Evolutionary conservation across 179 eudicot genomes (phyloP).

Genomic region (Actinidia arguta): DNA sequence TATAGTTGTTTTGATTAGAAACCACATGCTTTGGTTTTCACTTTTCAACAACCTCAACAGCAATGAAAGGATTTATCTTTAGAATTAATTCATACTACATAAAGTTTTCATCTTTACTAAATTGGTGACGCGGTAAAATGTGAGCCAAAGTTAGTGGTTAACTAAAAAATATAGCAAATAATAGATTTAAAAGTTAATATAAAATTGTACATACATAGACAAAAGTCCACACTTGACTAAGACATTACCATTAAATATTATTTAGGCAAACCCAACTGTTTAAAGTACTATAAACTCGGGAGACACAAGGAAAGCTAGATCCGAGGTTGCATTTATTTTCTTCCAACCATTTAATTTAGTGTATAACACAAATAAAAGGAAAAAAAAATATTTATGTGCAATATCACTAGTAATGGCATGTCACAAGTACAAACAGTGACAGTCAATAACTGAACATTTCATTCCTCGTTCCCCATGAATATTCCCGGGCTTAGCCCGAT

Average conservation of each 20-base stretch:
- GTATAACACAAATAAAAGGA: background rate
- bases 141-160: background rate
- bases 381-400: background rate
- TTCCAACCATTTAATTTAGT: background rate
- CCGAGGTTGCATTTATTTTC: background rate
- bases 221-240: background rate
- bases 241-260: background rate
- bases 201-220: background rate
- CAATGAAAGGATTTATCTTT: background rate
- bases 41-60: background rate
- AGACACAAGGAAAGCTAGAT: background rate
- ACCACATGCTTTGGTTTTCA: background rate
- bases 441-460: no score
- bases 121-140: background rate
- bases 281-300: background rate
- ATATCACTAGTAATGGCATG: background rate
- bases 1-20: background rate
- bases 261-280: background rate
- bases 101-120: background rate
- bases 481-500: no score
- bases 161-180: background rate
- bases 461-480: no score
- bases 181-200: background rate
- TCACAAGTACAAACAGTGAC: background rate
- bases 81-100: background rate